phyloP scores from a whole-genome alignment of 805 yeast genomes.

The Yamadazyma ubonensis region DNA sequence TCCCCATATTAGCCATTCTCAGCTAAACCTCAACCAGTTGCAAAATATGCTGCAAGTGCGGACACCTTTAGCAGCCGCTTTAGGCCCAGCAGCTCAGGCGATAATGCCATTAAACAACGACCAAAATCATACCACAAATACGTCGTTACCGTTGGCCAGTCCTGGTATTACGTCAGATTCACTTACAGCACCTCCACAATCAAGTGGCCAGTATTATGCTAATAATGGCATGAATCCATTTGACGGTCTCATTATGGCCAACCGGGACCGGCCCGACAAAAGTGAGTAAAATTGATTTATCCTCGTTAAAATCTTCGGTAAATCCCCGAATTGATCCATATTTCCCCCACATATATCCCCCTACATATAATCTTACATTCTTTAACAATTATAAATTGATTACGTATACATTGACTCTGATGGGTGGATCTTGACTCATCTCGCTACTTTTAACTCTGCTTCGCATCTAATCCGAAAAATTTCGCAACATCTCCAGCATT shows the following conservation, averaged over 20 bases:
- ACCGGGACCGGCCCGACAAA: constrained; percentile 9
- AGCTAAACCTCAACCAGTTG: constrained; percentile 12
- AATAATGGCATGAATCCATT: constrained; percentile 39
- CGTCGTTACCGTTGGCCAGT: constrained; percentile 18
- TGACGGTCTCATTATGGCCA: constrained; percentile 37
- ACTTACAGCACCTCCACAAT: constrained; percentile 29
- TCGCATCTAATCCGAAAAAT: constrained; percentile 8
- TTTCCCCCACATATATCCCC: too few relatives aligned
- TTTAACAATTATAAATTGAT: background rate
- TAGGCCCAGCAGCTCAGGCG: constrained; percentile 29
- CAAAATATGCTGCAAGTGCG: constrained; percentile 19
- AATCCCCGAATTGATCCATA: too few relatives aligned
- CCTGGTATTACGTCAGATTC: constrained; percentile 15
- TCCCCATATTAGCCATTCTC: constrained; percentile 16
- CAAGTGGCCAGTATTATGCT: constrained; percentile 33
- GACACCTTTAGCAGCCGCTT: constrained; percentile 27
- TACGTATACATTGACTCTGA: constrained; percentile 1
- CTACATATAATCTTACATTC: too few relatives aligned
- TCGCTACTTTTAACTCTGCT: too few relatives aligned
- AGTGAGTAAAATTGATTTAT: constrained; percentile 1
- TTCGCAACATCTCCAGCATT: too few relatives aligned
- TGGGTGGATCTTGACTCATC: constrained; percentile 1
- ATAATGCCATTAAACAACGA: constrained; percentile 18
- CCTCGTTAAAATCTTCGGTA: too few relatives aligned
- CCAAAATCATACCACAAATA: constrained; percentile 4